These are phyloP conservation scores for Capronia epimyces DNA, from an alignment of 2,329 filamentous ascomycete species.

Conservation along the genomic window DNA sequence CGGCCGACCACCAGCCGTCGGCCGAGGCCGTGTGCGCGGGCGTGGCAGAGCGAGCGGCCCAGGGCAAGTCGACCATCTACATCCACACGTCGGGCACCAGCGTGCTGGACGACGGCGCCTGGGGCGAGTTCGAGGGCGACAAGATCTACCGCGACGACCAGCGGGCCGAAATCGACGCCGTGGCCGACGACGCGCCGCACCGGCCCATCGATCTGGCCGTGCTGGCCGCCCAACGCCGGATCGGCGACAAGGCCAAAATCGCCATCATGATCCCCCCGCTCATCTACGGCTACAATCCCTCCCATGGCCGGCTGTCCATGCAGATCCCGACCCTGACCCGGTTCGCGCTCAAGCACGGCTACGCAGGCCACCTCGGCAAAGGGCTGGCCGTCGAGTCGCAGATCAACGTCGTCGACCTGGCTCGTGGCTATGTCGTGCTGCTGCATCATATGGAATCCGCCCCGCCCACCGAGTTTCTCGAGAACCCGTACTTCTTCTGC, in stretches of 20 bases:
- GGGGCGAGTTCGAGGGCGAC: conserved; percentile 34
- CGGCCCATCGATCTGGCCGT: conserved; percentile 46
- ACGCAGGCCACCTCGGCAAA: conserved; percentile 42
- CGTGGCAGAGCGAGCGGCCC: conserved; percentile 37
- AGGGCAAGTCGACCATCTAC: conserved; percentile 41
- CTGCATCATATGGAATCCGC: conserved; percentile 42
- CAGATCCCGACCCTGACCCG: conserved; percentile 46
- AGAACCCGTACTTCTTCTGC: conserved; percentile 49
- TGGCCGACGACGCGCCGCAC: conserved; percentile 43
- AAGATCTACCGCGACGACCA: conserved; percentile 43
- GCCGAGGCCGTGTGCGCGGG: conserved; percentile 45
- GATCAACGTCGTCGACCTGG: conserved; percentile 47
- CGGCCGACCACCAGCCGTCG: conserved; percentile 45
- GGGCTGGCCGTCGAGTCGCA: conserved; percentile 41
- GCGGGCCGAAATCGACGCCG: conserved; percentile 38
- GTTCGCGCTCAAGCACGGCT: conserved; percentile 47
- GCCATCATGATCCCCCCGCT: conserved; percentile 46
- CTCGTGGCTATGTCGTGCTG: conserved; percentile 42
- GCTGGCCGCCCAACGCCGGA: conserved; percentile 34
- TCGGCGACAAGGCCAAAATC: conserved; percentile 40
- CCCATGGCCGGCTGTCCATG: conserved; percentile 42
- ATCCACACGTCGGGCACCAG: conserved; percentile 47
- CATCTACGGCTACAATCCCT: conserved; percentile 43
- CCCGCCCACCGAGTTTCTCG: conserved; percentile 31
- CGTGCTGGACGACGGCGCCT: conserved; percentile 38